These are phyloP conservation scores for Mycena rebaudengoi DNA, from an alignment of 768 basidiomycete genomes.

Conservation along the genomic window DNA sequence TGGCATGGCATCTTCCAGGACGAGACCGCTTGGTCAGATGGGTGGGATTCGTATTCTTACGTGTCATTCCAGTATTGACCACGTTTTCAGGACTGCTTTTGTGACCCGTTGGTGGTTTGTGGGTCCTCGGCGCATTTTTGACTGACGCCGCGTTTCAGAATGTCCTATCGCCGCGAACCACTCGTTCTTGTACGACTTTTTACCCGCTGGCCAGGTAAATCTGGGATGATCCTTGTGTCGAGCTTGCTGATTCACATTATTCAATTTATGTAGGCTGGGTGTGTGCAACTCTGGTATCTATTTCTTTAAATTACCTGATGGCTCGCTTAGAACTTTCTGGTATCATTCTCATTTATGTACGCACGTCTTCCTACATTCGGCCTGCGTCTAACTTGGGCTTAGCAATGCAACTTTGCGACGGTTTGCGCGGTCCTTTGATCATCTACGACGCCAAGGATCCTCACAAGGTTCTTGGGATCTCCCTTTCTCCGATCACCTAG, in stretches of 20 bases:
- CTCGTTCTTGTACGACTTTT: conserved; percentile 39
- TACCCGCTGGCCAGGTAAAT: too few relatives aligned
- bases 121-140: not conserved
- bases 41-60: conserved; percentile 29
- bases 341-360: conserved; percentile 19
- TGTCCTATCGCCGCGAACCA: conserved; percentile 41
- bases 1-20: conserved; percentile 36
- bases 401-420: conserved; percentile 15
- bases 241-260: not conserved
- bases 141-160: not conserved
- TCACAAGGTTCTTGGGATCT: not conserved
- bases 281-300: too few relatives aligned
- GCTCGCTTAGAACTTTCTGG: conserved; percentile 10
- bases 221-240: too few relatives aligned
- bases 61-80: not conserved
- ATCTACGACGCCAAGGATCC: conserved; percentile 15
- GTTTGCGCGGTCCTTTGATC: conserved; percentile 8
- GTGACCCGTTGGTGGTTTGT: conserved; percentile 11
- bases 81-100: conserved; percentile 2
- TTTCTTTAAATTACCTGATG: too few relatives aligned
- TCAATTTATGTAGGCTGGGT: conserved; percentile 4
- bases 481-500: not conserved
- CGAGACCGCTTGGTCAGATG: conserved; percentile 35
- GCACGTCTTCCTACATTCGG: not conserved
- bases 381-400: not conserved